A percentile compares a stretch with the other conserved stretches of the same genome.
phyloP scores from a whole-genome alignment of 805 yeast genomes.

The Lachancea sp. region DNA sequence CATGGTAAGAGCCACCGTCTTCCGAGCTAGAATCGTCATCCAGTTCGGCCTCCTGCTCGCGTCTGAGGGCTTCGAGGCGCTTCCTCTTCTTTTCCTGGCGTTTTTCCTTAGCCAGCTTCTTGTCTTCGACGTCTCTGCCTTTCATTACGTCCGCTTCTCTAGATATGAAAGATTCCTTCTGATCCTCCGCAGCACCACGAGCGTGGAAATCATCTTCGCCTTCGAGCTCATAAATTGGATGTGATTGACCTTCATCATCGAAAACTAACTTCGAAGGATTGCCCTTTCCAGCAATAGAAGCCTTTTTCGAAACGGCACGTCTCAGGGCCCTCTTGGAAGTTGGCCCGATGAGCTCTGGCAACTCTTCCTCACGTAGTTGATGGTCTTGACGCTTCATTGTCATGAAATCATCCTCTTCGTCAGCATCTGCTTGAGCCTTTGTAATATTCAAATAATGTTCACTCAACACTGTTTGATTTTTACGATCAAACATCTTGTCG shows the following conservation, averaged over 20 bases:
- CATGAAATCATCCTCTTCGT: constrained; percentile 64
- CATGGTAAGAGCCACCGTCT: constrained; percentile 24
- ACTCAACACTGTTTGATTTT: constrained; percentile 85
- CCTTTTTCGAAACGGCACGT: constrained; percentile 82
- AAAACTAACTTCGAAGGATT: constrained; percentile 74
- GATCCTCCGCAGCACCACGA: constrained; percentile 59
- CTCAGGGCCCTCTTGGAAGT: constrained; percentile 80
- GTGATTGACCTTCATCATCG: constrained; percentile 93
- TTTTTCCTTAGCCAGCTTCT: constrained; percentile 67
- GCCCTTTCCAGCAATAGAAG: constrained; percentile 52
- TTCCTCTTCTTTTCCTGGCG: constrained; percentile 82
- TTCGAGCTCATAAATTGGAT: constrained; percentile 84
- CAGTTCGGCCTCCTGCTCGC: constrained; percentile 35
- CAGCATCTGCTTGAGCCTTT: constrained; percentile 36
- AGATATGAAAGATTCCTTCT: constrained; percentile 58
- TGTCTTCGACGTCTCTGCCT: constrained; percentile 70
- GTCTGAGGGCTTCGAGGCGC: constrained; percentile 72
- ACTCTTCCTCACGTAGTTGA: constrained; percentile 53
- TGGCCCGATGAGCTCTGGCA: constrained; percentile 55
- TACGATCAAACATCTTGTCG: constrained; percentile 92
- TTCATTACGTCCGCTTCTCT: constrained; percentile 67
- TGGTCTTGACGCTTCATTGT: constrained; percentile 74
- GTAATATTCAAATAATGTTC: constrained; percentile 81
- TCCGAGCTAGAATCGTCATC: constrained; percentile 19
- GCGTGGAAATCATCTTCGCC: constrained; percentile 80